These are phyloP conservation scores for Cyclotella atomus DNA, from an alignment of 108 stramenopile species.

Conservation along the genomic window DNA sequence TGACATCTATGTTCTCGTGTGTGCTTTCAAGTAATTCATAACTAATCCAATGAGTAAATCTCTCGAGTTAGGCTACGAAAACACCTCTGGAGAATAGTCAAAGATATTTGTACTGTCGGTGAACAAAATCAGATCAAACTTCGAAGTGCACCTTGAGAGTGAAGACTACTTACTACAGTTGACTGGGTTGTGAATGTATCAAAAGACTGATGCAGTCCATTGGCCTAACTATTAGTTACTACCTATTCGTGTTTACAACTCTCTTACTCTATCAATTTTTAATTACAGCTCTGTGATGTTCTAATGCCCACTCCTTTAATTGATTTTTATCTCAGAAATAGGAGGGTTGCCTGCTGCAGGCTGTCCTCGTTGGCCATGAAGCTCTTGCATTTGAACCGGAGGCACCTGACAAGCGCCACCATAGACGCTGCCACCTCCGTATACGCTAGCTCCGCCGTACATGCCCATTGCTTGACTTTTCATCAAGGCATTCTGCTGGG, in stretches of 20 bases:
- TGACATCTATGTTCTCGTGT: background rate
- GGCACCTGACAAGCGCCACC: constrained; percentile 8
- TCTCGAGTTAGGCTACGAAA: background rate
- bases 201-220: too few species aligned
- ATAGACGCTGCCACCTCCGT: constrained; percentile 11
- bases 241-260: background rate
- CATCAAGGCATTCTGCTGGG: constrained; percentile 12
- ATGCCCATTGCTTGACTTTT: too few species aligned
- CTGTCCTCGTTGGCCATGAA: background rate
- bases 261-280: background rate
- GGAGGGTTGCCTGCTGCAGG: background rate
- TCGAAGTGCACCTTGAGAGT: too few species aligned
- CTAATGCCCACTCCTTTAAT: background rate
- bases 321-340: constrained; percentile 18
- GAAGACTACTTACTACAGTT: too few species aligned
- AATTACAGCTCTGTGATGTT: background rate
- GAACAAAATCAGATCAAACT: too few species aligned
- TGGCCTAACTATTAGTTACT: background rate
- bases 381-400: background rate
- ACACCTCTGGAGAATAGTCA: too few species aligned
- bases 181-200: background rate
- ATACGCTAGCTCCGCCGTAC: constrained; percentile 11
- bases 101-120: too few species aligned
- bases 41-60: background rate
- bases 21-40: background rate